Percentiles rank a stretch among this genome's conserved stretches.
Evolutionary conservation across 495 filamentous ascomycete genomes (phyloP).

Genomic region (Xylaria nigripes): DNA sequence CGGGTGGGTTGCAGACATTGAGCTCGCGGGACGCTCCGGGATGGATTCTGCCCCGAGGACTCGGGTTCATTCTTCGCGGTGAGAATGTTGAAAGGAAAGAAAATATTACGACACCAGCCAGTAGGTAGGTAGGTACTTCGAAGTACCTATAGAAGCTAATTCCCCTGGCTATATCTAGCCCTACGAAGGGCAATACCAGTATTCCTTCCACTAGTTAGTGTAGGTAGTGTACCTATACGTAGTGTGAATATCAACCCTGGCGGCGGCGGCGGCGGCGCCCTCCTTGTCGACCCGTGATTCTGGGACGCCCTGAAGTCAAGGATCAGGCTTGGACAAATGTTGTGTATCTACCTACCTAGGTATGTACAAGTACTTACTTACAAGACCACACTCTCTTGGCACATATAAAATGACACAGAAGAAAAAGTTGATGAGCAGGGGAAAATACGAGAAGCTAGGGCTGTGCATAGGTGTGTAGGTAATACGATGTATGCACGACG

Average conservation of each 20-base stretch:
- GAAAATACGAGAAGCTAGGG: not conserved
- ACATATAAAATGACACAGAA: not conserved
- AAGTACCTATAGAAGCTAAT: no score
- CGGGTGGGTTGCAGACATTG: no score
- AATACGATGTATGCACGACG: no score
- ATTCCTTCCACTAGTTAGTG: no score
- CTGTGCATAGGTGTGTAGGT: not conserved
- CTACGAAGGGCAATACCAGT: not conserved
- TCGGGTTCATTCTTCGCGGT: no score
- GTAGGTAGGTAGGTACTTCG: no score
- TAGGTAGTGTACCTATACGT: not conserved
- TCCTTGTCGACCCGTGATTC: slow-evolving; percentile 5
- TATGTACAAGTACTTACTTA: not conserved
- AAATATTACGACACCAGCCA: no score
- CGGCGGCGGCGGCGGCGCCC: no score
- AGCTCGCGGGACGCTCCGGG: no score
- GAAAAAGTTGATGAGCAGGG: not conserved
- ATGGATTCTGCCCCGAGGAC: no score
- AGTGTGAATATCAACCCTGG: not conserved
- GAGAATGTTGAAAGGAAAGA: no score
- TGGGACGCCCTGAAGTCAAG: slow-evolving; percentile 2
- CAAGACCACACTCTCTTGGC: not conserved
- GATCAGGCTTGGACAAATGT: not conserved
- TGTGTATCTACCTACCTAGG: not conserved
- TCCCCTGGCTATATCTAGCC: no score